Base-by-base conservation (phyloP, 75 land plant genomes). In the Selaginella moellendorffii region DNA sequence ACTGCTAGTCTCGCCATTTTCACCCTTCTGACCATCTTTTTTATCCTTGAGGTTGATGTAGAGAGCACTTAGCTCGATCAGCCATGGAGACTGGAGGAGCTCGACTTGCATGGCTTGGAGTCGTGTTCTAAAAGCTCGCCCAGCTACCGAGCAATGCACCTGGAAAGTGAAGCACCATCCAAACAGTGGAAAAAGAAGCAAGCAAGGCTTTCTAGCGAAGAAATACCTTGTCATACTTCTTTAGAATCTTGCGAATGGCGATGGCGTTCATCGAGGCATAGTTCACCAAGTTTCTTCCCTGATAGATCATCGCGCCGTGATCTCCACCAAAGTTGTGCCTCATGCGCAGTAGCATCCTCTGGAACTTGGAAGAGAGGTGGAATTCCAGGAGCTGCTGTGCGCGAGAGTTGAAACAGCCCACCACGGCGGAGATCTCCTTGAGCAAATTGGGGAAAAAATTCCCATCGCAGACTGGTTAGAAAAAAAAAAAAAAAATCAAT, bases 251-350 rank as follows among this genome's bases (percentile, higher is more conserved):
- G 19, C 24, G 59, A 8, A 56, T 56, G 24, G 59, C 59, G 24
- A 56, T 56, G n/a, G 59, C 59, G 24, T 56, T 56, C 59, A 56
- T 56, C 17, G 59, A 56, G 8, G 59, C 59, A 56, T 56, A 56
- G n/a, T 56, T 21, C 8, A 56, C 59, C n/a, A 56, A 21, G 9
- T 8, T 56, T 19, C 59, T 19, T 8, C 59, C 59, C 19, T 56
- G 17, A 2, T 56, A 2, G 25, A 56, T 56, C 21, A 56, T 56
- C 9, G 59, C 59, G n/a, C 24, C n/a, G 24, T 56, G 24, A 56
- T 56, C 19, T 2, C 24, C 24, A 19, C 8, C 59, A 56, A 21
- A 56, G 5, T 56, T 56, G 21, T 19, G 5, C 23, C 19, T 56
- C 24, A 56, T 21, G 24, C 59, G 59, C 9, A 56, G 24, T 8